Base-by-base conservation (phyloP, 768 basidiomycete genomes). In the Paxillus rubicundulus region DNA sequence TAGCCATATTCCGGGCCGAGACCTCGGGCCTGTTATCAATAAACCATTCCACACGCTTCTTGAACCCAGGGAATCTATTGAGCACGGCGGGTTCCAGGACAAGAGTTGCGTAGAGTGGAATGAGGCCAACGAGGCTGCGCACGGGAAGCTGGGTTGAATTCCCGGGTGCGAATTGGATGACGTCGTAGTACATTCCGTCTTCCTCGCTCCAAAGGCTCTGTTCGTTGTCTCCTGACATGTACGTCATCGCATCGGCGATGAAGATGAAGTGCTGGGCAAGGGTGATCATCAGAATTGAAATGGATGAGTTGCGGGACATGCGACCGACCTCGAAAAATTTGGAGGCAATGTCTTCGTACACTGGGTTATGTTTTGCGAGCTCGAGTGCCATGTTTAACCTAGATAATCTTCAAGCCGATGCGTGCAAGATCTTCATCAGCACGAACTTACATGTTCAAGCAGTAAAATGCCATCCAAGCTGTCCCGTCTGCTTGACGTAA, bases 391-490 rank as follows among this genome's bases (percentile, higher is more conserved):
- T 99, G 70, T 89, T 96, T 69, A 99, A 72, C 92, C 92, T 94
- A 51, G 20, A 49, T 21, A 6, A 36, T 47, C 30, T 45, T 51
- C 55, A 56, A 17, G 34, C 46, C 37, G 50, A 32, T 36, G 21
- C n/a, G 14, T 21, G 39, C 43, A 17, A 38, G 16, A 13, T 9
- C 53, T 33, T 28, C 24, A 24, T 46, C 39, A 34, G 32, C 3
- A 9, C 45, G 33, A 27, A 61, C 82, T 60, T 54, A 91, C 97
- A 98, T 98, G 65, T 97, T 97, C 52, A 98, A 72, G 60, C 87
- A 93, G 71, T 96, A 99, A 75, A 98, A 99, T 30, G 94, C 97
- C 97, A 99, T 99, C 97, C 97, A 99, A 0, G 96, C 92, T 6
- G 97, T 99, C 9, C 96, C 96, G 67, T 99, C 97, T 8, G 97